phyloP scores from a whole-genome alignment of 2,329 filamentous ascomycete genomes.

The Xylariaceae sp. region DNA sequence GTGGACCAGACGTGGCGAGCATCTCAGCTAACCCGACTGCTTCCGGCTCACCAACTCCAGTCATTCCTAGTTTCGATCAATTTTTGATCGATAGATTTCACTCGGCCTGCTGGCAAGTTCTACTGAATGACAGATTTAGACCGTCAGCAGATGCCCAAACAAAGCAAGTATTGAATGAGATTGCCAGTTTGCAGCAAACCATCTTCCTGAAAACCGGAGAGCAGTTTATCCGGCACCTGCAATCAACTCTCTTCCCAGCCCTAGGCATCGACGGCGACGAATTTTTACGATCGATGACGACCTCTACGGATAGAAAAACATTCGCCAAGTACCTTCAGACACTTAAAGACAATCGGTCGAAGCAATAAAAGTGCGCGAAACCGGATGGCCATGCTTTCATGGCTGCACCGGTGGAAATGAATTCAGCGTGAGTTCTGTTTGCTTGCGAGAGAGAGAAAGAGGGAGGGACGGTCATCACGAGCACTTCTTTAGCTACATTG shows the following conservation, averaged over 20 bases:
- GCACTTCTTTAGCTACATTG: conserved; percentile 22
- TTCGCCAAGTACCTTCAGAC: conserved; percentile 60
- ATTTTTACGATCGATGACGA: conserved; percentile 55
- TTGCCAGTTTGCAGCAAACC: conserved; percentile 77
- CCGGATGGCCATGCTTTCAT: background rate
- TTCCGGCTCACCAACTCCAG: conserved; percentile 47
- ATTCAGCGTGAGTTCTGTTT: background rate
- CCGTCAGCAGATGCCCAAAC: conserved; percentile 78
- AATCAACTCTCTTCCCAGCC: conserved; percentile 56
- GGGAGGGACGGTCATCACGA: conserved; percentile 7
- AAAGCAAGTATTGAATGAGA: conserved; percentile 81
- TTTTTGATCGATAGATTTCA: conserved; percentile 91
- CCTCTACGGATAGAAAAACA: conserved; percentile 53
- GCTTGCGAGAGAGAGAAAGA: background rate
- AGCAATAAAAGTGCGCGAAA: background rate
- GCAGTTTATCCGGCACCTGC: conserved; percentile 67
- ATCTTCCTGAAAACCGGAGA: conserved; percentile 89
- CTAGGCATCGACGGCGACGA: conserved; percentile 59
- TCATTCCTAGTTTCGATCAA: conserved; percentile 80
- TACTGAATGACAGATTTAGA: conserved; percentile 72
- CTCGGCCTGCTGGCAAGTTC: conserved; percentile 81
- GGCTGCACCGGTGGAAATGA: background rate
- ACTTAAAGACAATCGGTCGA: conserved; percentile 43
- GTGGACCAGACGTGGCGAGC: conserved; percentile 69
- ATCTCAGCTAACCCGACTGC: conserved; percentile 48